These are phyloP conservation scores for Boeremia lycopersici DNA, from an alignment of 2,329 filamentous ascomycete genomes.

Conservation along the genomic window DNA sequence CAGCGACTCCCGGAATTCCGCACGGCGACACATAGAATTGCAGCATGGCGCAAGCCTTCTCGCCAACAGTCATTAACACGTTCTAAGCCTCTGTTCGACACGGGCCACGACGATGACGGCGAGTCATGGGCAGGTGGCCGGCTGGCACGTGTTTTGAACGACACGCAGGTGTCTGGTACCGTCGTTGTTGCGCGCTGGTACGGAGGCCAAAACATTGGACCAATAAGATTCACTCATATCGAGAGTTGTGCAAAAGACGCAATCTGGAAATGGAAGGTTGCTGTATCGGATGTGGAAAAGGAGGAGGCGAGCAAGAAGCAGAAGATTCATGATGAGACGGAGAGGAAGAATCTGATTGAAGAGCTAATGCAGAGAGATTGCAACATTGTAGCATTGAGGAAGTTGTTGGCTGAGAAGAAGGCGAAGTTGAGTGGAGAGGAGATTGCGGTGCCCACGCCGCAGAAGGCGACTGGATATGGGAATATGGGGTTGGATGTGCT, in stretches of 20 bases:
- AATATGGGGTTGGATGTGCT: constrained; percentile 50
- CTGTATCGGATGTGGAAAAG: constrained; percentile 38
- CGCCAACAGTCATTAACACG: constrained; percentile 54
- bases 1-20: constrained; percentile 53
- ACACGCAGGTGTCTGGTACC: constrained; percentile 52
- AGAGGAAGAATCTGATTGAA: constrained; percentile 47
- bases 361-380: constrained; percentile 51
- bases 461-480: constrained; percentile 49
- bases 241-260: constrained; percentile 57
- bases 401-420: constrained; percentile 52
- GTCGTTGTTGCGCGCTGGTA: constrained; percentile 63
- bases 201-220: constrained; percentile 59
- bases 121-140: constrained; percentile 59
- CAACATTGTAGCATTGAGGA: constrained; percentile 56
- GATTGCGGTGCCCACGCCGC: constrained; percentile 33
- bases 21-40: constrained; percentile 57
- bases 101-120: constrained; percentile 60
- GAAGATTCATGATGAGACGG: constrained; percentile 43
- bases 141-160: constrained; percentile 54
- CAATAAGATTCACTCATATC: constrained; percentile 60
- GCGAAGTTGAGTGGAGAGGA: constrained; percentile 37
- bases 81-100: constrained; percentile 48
- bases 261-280: constrained; percentile 50
- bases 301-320: constrained; percentile 46
- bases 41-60: constrained; percentile 57